Evolutionary conservation across 1,284 basidiomycete species (phyloP).

Genomic region (Microbotryomycetes sp.): DNA sequence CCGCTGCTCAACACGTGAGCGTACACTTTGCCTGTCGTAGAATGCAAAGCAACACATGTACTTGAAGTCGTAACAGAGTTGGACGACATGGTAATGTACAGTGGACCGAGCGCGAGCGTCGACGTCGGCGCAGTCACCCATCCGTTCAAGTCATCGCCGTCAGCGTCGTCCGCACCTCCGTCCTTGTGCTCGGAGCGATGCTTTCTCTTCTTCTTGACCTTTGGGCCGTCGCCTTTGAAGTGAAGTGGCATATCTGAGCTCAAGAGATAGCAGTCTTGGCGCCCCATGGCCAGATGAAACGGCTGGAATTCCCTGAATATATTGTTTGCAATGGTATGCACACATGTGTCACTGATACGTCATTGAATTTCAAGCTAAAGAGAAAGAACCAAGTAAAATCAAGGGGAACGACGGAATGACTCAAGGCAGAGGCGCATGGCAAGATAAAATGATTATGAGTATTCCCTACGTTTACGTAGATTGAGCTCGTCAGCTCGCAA

Average conservation of each 20-base stretch:
- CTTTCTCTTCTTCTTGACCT: conserved; percentile 62
- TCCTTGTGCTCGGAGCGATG: conserved; percentile 42
- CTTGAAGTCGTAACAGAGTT: conserved; percentile 52
- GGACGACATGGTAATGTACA: conserved; percentile 69
- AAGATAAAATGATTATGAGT: no score
- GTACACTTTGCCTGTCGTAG: conserved; percentile 56
- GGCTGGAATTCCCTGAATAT: no score
- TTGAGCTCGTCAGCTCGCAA: no score
- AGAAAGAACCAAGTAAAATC: no score
- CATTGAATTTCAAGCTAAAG: no score
- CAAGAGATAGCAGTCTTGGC: conserved; percentile 15
- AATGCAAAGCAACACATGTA: conserved; percentile 65
- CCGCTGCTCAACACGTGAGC: conserved; percentile 58
- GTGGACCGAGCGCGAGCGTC: conserved; percentile 68
- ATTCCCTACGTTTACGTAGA: no score
- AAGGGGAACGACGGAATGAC: no score
- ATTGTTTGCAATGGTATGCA: no score
- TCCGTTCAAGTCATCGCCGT: conserved; percentile 38
- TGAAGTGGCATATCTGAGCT: conserved; percentile 35
- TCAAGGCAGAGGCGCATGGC: no score
- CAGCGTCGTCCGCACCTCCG: conserved; percentile 45
- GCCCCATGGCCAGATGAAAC: conserved; percentile 29
- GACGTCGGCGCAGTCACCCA: conserved; percentile 69
- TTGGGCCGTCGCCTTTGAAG: conserved; percentile 82
- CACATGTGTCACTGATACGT: no score